Evolutionary conservation across 176 grass and related monocot genomes (phyloP), one percentile per base, ranked within the genome.

Genomic region (Thinopyrum elongatum): DNA sequence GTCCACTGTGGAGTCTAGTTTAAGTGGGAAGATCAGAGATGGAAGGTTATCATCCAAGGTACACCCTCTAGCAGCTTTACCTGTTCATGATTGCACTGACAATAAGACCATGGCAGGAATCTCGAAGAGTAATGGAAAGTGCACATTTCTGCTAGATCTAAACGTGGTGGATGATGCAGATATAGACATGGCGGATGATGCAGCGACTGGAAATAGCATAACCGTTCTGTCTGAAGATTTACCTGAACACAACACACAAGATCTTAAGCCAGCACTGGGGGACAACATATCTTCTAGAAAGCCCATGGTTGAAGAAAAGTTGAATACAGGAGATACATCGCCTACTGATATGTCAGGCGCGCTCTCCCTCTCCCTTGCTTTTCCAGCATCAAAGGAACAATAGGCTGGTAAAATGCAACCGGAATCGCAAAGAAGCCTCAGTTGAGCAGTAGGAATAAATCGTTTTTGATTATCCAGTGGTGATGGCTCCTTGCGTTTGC

Each of bases 291-390:
- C 68, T 72, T 66, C 82, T 23, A 78, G 81, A 42, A 90, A 87
- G 33, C 58, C 69, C 30, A 86, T 81, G 59, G 73, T 80, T 73
- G 77, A 28, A 80, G 88, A 90, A 41, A 83, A 90, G 78, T 59
- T 57, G 67, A 91, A 44, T 61, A 65, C 60, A 8, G 80, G 62
- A 92, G 70, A 86, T 77, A 76, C 70, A 14, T 19, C 53, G 25
- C 68, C 88, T 65, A 62, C 59, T 55, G 90, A 93, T 70, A 38
- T 35, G 29, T 47, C 63, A 44, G 87, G 83, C n/a, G 75, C 79
- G 0, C 83, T 95, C 8, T 90, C 89, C 17, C 91, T 95, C 33
- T 89, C 91, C 36, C 91, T 95, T 76, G 91, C 71, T 64, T 88
- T 90, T 62, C 78, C 80, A 4, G 75, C 68, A 15, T 62, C 72